Percentiles rank a stretch among this genome's conserved stretches.
phyloP scores from a whole-genome alignment of 768 basidiomycete genomes.

The Naematelia aurantialba region DNA sequence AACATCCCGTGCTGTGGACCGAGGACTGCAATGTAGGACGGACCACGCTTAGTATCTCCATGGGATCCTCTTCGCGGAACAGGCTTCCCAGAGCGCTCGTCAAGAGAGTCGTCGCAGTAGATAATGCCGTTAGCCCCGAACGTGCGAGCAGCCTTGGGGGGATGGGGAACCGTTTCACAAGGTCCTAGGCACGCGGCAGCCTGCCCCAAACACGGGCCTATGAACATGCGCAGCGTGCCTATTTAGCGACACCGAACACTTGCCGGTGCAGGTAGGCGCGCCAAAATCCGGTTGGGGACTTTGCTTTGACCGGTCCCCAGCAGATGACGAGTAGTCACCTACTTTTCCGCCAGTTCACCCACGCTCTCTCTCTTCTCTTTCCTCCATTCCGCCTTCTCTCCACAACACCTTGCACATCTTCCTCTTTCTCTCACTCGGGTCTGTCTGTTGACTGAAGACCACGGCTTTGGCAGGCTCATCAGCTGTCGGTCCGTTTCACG shows the following conservation, averaged over 20 bases:
- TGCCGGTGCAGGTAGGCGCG: not conserved
- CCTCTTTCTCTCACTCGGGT: not conserved
- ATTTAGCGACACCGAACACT: not conserved
- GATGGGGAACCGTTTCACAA: too few species aligned
- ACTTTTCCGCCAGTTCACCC: not conserved
- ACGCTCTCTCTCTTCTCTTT: not conserved
- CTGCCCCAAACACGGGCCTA: not conserved
- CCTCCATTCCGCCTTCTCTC: not conserved
- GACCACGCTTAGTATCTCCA: too few species aligned
- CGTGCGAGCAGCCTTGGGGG: too few species aligned
- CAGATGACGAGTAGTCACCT: not conserved
- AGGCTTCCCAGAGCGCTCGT: too few species aligned
- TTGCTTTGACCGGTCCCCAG: not conserved
- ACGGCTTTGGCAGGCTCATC: not conserved
- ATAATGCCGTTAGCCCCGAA: too few species aligned
- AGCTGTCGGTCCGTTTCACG: not conserved
- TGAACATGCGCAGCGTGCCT: not conserved
- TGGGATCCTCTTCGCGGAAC: too few species aligned
- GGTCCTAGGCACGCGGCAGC: not conserved
- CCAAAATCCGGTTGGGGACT: not conserved
- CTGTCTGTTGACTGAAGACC: not conserved
- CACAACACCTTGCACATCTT: not conserved
- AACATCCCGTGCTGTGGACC: too few species aligned
- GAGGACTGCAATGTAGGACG: too few species aligned
- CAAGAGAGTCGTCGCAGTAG: too few species aligned